phyloP scores from a whole-genome alignment of 1,139 yeast species.

The Scheffersomyces titani region DNA sequence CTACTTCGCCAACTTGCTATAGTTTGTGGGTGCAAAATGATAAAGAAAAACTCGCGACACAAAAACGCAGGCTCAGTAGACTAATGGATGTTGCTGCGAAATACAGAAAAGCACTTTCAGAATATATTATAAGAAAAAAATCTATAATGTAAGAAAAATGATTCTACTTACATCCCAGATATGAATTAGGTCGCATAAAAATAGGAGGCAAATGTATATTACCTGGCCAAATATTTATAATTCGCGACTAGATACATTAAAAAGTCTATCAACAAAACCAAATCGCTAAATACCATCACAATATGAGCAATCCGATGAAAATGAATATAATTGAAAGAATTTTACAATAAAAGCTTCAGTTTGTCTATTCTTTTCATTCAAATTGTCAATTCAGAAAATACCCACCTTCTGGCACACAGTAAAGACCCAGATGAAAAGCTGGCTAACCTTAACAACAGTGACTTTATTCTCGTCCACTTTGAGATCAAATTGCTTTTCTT shows the following conservation, averaged over 20 bases:
- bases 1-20: too few relatives aligned
- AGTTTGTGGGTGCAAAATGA: too few relatives aligned
- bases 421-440: slow-evolving; percentile 25
- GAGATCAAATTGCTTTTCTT: slow-evolving; percentile 25
- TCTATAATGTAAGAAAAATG: too few relatives aligned
- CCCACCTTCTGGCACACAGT: slow-evolving; percentile 34
- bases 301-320: not conserved
- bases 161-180: too few relatives aligned
- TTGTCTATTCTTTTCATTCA: not conserved
- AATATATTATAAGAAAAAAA: too few relatives aligned
- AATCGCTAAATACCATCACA: not conserved
- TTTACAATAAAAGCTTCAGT: not conserved
- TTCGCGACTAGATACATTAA: not conserved
- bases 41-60: too few relatives aligned
- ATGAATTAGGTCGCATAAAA: too few relatives aligned
- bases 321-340: not conserved
- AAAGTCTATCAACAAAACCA: not conserved
- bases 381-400: slow-evolving; percentile 20
- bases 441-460: slow-evolving; percentile 13
- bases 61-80: too few relatives aligned
- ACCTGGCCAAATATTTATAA: not conserved
- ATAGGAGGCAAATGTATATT: too few relatives aligned
- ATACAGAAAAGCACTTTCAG: too few relatives aligned
- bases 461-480: slow-evolving; percentile 27
- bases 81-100: too few relatives aligned